A percentile compares a stretch with the other conserved stretches of the same genome.
Conservation (phyloP, 257 asterid genomes). For the Solanum gandarillasii region DNA sequence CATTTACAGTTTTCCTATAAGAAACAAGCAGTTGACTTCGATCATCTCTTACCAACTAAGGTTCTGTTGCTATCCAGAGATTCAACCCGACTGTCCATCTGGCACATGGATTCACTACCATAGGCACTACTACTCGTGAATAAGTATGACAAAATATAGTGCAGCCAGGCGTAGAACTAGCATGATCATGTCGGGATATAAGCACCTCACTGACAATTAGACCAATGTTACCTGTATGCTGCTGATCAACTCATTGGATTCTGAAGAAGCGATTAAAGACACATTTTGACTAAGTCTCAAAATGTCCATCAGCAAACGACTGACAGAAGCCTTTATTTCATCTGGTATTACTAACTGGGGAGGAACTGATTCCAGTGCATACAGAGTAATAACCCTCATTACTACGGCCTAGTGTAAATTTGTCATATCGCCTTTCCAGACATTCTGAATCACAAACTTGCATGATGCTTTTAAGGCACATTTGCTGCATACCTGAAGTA, state of each 20-base stretch:
- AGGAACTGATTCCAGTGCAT: slow-evolving; percentile 57
- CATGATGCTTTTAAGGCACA: slow-evolving; percentile 51
- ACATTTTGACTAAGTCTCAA: slow-evolving; percentile 34
- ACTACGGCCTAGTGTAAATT: slow-evolving; percentile 29
- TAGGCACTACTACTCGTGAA: background rate
- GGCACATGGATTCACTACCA: background rate
- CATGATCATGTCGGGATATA: background rate
- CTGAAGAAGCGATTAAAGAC: slow-evolving; percentile 2
- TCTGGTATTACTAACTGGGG: slow-evolving; percentile 41
- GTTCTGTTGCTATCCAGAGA: background rate
- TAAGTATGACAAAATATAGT: background rate
- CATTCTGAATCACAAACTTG: slow-evolving; percentile 31
- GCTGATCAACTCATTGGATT: background rate
- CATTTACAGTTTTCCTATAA: background rate
- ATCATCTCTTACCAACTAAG: background rate
- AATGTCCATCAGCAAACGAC: slow-evolving; percentile 47
- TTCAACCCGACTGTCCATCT: background rate
- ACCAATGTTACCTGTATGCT: background rate
- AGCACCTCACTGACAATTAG: background rate
- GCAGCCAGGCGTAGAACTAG: background rate
- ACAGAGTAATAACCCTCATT: slow-evolving; percentile 38
- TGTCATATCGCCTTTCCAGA: slow-evolving; percentile 9
- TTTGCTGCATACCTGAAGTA: slow-evolving; percentile 56
- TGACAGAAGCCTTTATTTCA: slow-evolving; percentile 39
- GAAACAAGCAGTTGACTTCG: background rate